Conservation (phyloP, 208 protist genomes). For the Leishmania mexicana region DNA sequence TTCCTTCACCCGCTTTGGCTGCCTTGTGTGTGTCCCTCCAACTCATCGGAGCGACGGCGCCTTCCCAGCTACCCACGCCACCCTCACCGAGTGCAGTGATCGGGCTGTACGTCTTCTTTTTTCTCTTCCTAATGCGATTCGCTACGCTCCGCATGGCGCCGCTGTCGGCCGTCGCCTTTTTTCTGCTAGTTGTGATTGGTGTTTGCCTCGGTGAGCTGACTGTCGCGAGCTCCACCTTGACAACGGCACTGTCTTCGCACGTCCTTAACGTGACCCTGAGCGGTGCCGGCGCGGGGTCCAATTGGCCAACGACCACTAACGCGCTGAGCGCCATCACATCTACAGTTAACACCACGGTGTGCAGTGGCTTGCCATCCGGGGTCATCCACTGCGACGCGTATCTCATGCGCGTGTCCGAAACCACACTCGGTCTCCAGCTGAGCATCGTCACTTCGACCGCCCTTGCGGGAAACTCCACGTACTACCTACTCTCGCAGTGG, state of each 20-base stretch:
- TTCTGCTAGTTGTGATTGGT: neutral
- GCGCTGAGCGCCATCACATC: conserved; percentile 11
- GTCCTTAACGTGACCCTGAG: conserved; percentile 45
- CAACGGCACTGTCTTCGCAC: conserved; percentile 31
- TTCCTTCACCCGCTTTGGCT: neutral
- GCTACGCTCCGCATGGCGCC: neutral
- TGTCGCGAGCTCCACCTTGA: neutral
- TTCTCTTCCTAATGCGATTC: neutral
- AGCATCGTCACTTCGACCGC: conserved; percentile 21
- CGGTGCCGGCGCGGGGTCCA: conserved; percentile 29
- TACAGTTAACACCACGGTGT: conserved; percentile 38
- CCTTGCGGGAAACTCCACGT: conserved; percentile 26
- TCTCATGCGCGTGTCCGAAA: conserved; percentile 28
- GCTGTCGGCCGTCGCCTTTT: neutral
- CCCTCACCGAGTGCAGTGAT: neutral
- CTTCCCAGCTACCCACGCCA: neutral
- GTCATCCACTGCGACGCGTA: conserved; percentile 39
- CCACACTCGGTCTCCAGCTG: conserved; percentile 45
- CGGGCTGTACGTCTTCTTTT: neutral
- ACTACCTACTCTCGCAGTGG: conserved; percentile 42
- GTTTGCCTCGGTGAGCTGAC: neutral
- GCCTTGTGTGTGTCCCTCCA: neutral
- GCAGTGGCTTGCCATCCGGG: conserved; percentile 14
- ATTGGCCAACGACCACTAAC: conserved; percentile 34
- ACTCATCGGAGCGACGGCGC: neutral